Percentiles rank a stretch among this genome's conserved stretches.
Conservation (phyloP, 352 stramenopile species). For the Globisporangium acanthophoron region DNA sequence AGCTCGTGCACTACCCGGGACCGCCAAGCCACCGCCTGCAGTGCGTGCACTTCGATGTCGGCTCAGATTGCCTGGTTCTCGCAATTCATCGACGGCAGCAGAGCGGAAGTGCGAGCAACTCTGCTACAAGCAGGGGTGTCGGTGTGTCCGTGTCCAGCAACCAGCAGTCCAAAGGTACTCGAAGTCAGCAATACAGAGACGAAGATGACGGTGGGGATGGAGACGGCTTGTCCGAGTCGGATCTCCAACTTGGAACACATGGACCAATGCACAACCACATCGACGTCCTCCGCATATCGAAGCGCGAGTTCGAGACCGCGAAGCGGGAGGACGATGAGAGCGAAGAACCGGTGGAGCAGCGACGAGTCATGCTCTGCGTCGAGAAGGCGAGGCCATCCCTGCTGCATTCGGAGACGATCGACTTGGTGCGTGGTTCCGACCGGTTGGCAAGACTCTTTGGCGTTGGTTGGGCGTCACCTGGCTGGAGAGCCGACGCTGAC, state of each 20-base stretch:
- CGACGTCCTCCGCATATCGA: constrained; percentile 45
- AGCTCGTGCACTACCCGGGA: constrained; percentile 45
- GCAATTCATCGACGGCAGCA: constrained; percentile 13
- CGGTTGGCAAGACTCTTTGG: constrained; percentile 35
- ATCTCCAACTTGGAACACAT: constrained; percentile 1
- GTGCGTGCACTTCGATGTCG: constrained; percentile 36
- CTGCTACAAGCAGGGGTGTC: constrained; percentile 6
- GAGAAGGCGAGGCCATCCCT: constrained; percentile 33
- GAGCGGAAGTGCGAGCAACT: not conserved
- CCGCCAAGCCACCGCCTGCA: constrained; percentile 32
- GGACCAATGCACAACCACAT: constrained; percentile 35
- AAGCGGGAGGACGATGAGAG: not conserved
- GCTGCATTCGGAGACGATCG: constrained; percentile 30
- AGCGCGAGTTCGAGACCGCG: constrained; percentile 21
- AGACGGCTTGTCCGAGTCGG: not conserved
- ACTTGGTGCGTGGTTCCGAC: constrained; percentile 24
- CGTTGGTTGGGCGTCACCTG: constrained; percentile 5
- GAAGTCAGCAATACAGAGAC: not conserved
- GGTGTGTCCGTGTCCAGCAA: not conserved
- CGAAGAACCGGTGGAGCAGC: not conserved
- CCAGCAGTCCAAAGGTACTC: not conserved
- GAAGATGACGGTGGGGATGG: not conserved
- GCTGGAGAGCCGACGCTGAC: not conserved
- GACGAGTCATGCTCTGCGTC: constrained; percentile 39
- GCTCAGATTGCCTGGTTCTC: constrained; percentile 37